Base-by-base conservation (phyloP, 495 filamentous ascomycete species). In the Lineolata rhizophorae region DNA sequence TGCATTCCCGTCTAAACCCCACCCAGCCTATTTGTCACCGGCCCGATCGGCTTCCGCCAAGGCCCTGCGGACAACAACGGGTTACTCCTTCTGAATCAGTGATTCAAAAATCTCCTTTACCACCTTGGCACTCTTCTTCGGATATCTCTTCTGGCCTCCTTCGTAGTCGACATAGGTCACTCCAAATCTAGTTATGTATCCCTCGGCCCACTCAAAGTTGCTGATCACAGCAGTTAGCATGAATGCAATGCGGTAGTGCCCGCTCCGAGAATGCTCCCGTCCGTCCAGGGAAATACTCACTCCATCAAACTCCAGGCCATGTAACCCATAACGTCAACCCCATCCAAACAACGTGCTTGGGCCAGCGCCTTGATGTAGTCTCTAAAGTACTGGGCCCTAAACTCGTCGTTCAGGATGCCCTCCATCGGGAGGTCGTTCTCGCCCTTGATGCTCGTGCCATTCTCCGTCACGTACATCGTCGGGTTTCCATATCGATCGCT, bases 231-330 rank as follows among this genome's bases (percentile, higher is more conserved):
- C 13, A 36, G 29, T n/a, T 14, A 32, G 25, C 21, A 12, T 35
- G 5, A 33, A 33, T 10, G n/a, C 15, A 30, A 11, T 14, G 32
- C 17, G 14, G 16, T 12, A 20, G 17, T 12, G 10, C n/a, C 11
- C 17, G 27, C 42, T 2, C n/a, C n/a, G n/a, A 27, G 26, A 29
- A 22, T 16, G 8, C 6, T 34, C 16, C 18, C 21, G n/a, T 32
- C 19, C n/a, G 27, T 20, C 13, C 4, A 12, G 33, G 18, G 11
- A 5, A 25, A 47, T 12, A 30, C 53, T 41, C 37, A 54, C 50
- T 85, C 76, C 62, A 82, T 67, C 48, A 85, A 61, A 45, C 67
- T 75, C 78, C 78, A 85, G 5, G 73, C 77, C 51, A 81, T 62
- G 50, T 83, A 84, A 1, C 62, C 74, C 35, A 58, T 59, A 33